These are phyloP conservation scores for thale cress (Arabidopsis thaliana) DNA, from an alignment of 345 rosid genomes.

Conservation along the genomic window DNA sequence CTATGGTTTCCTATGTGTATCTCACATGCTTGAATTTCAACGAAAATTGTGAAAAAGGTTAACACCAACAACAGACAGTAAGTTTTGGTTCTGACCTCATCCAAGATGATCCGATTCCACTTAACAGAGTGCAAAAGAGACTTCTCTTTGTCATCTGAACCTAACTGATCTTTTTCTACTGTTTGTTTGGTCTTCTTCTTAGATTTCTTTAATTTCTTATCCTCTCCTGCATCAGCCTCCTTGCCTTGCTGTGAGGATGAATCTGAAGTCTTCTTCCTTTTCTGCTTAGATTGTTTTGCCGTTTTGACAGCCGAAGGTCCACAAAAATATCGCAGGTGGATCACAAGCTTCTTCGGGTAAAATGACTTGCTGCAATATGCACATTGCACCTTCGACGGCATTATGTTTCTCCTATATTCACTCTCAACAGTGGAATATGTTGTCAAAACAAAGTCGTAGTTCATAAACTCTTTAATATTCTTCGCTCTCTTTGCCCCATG, in stretches of 20 bases:
- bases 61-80: not conserved
- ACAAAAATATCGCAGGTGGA: slow-evolving; percentile 74
- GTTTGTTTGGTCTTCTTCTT: slow-evolving; percentile 42
- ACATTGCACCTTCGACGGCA: slow-evolving; percentile 77
- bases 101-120: slow-evolving; percentile 89
- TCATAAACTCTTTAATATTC: slow-evolving; percentile 54
- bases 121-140: slow-evolving; percentile 77
- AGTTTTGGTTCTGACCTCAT: slow-evolving; percentile 66
- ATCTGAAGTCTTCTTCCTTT: slow-evolving; percentile 58
- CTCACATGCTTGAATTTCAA: not conserved
- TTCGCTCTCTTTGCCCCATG: slow-evolving; percentile 79
- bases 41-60: not conserved
- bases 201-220: slow-evolving; percentile 36
- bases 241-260: slow-evolving; percentile 33
- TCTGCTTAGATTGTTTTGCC: slow-evolving; percentile 80
- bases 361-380: slow-evolving; percentile 65
- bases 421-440: slow-evolving; percentile 83
- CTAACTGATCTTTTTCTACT: slow-evolving; percentile 37
- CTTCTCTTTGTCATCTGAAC: slow-evolving; percentile 45
- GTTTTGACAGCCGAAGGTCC: slow-evolving; percentile 84
- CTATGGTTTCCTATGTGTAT: not conserved
- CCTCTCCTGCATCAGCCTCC: slow-evolving; percentile 39
- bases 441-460: slow-evolving; percentile 86
- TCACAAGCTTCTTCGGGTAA: slow-evolving; percentile 51
- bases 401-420: slow-evolving; percentile 71